Evolutionary conservation across 805 yeast species (phyloP).

Genomic region (Candida coquimbonensis): DNA sequence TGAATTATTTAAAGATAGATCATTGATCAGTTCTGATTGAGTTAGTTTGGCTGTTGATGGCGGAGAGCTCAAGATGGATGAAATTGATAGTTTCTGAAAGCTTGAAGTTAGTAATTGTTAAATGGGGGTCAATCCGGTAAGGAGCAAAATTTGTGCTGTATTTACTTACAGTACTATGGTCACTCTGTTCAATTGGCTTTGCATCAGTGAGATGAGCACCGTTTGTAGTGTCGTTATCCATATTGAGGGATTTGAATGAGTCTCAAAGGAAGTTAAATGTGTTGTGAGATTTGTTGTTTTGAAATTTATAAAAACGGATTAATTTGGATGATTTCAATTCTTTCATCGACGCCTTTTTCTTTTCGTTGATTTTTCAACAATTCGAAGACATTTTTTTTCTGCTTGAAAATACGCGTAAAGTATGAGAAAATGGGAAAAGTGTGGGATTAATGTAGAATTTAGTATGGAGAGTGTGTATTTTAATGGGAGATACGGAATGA

Average conservation of each 20-base stretch:
- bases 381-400: background rate
- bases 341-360: constrained; percentile 4
- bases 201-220: background rate
- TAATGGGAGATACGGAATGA: too few species aligned
- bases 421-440: background rate
- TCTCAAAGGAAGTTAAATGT: too few species aligned
- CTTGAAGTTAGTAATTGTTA: background rate
- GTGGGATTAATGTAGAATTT: background rate
- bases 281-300: background rate
- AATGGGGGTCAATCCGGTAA: background rate
- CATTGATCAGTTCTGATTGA: too few species aligned
- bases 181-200: background rate
- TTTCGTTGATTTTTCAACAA: constrained; percentile 4
- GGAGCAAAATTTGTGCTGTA: background rate
- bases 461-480: background rate
- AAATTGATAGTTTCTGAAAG: constrained; percentile 1
- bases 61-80: constrained; percentile 3
- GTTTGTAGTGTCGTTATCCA: background rate
- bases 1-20: background rate
- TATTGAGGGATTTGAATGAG: background rate
- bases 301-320: background rate
- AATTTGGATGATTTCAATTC: background rate
- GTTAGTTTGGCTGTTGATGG: background rate
- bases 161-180: background rate
- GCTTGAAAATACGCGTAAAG: background rate